Evolutionary conservation across 1,139 yeast species (phyloP).

Genomic region (Zygosaccharomyces sapae): DNA sequence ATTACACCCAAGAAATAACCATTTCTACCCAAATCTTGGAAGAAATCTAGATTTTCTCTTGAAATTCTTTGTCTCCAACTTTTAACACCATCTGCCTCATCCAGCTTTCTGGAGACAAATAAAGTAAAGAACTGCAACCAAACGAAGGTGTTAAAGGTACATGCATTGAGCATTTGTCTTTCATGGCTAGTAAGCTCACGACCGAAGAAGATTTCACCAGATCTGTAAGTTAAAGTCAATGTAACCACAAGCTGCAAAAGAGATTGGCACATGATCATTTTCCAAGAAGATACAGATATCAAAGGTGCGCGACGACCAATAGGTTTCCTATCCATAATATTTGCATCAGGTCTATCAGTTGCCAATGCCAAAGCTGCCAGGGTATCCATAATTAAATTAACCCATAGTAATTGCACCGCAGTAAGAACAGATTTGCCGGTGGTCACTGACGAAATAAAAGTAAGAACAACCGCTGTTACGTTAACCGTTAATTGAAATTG

Average conservation of each 20-base stretch:
- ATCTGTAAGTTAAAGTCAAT: slow-evolving; percentile 75
- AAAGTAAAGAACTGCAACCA: slow-evolving; percentile 97
- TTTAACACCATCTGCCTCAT: slow-evolving; percentile 72
- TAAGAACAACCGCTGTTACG: slow-evolving; percentile 87
- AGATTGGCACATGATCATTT: slow-evolving; percentile 92
- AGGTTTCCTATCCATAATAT: slow-evolving; percentile 74
- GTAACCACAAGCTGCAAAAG: slow-evolving; percentile 72
- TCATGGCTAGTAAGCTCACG: slow-evolving; percentile 44
- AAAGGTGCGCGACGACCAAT: slow-evolving; percentile 77
- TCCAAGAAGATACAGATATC: slow-evolving; percentile 94
- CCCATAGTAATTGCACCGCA: slow-evolving; percentile 97
- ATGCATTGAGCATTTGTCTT: slow-evolving; percentile 61
- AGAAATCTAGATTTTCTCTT: slow-evolving; percentile 65
- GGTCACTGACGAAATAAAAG: slow-evolving; percentile 91
- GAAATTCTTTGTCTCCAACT: slow-evolving; percentile 56
- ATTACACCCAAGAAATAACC: slow-evolving; percentile 75
- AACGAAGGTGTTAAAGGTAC: slow-evolving; percentile 93
- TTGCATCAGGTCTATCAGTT: slow-evolving; percentile 90
- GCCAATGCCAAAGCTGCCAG: slow-evolving; percentile 97
- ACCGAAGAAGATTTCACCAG: slow-evolving; percentile 56
- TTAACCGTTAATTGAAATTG: slow-evolving; percentile 96
- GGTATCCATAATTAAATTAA: slow-evolving; percentile 95
- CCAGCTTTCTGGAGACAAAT: slow-evolving; percentile 85
- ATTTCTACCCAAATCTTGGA: slow-evolving; percentile 75
- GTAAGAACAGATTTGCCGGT: slow-evolving; percentile 85